These are phyloP conservation scores for Dysphania ambrosioides DNA, from an alignment of 148 eudicot genomes.

Conservation along the genomic window DNA sequence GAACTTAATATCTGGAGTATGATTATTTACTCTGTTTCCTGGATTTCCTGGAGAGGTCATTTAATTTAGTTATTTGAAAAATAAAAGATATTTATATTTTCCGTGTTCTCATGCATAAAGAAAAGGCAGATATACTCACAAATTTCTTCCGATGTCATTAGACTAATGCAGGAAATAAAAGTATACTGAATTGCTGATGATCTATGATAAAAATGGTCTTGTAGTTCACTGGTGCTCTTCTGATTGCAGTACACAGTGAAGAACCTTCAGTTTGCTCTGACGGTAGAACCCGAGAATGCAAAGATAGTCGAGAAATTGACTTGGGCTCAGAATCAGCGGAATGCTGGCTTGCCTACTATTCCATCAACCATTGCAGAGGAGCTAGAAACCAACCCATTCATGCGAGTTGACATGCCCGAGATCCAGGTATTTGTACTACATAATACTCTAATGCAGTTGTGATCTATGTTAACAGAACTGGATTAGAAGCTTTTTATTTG, in stretches of 20 bases:
- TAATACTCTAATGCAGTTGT: background rate
- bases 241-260: constrained; percentile 74
- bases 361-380: constrained; percentile 92
- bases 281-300: constrained; percentile 79
- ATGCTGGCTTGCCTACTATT: constrained; percentile 63
- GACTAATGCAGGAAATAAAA: background rate
- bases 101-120: background rate
- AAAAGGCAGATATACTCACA: background rate
- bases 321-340: constrained; percentile 79
- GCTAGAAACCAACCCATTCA: constrained; percentile 80
- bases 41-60: background rate
- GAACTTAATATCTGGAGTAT: background rate
- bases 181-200: background rate
- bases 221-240: constrained; percentile 4
- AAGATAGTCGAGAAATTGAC: constrained; percentile 52
- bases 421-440: constrained; percentile 54
- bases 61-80: background rate
- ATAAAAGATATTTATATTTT: background rate
- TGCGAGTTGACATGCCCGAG: constrained; percentile 72
- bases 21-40: background rate
- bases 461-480: background rate
- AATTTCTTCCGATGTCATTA: background rate
- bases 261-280: constrained; percentile 89
- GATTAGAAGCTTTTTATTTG: background rate
- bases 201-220: constrained; percentile 6